Evolutionary conservation across 192 early-diverging fungal genomes (phyloP).

Genomic region (Kappamyces sp.): DNA sequence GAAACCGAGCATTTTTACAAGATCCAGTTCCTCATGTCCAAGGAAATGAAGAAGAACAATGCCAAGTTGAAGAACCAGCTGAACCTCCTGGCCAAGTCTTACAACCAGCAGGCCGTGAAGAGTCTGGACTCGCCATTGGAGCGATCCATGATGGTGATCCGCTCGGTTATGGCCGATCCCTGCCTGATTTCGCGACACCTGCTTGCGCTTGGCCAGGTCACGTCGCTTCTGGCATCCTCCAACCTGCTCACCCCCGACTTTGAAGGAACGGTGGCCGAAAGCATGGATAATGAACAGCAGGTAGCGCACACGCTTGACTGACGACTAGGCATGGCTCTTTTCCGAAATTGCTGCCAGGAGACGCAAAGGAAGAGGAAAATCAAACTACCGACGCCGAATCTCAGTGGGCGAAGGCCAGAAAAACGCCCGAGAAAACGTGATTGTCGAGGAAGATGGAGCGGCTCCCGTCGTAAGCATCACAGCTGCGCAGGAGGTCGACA

Average conservation of each 20-base stretch:
- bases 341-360: slow-evolving; percentile 39
- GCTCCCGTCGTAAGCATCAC: neutral
- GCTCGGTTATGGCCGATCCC: slow-evolving; percentile 44
- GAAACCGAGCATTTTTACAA: slow-evolving; percentile 33
- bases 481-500: neutral
- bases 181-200: slow-evolving; percentile 24
- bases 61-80: slow-evolving; percentile 44
- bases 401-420: neutral
- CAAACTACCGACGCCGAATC: neutral
- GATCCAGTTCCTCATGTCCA: slow-evolving; percentile 27
- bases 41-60: slow-evolving; percentile 33
- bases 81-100: slow-evolving; percentile 34
- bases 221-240: slow-evolving; percentile 28
- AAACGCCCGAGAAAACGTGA: too few species aligned
- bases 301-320: slow-evolving; percentile 15
- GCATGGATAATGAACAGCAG: slow-evolving; percentile 45
- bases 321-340: slow-evolving; percentile 42
- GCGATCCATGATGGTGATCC: slow-evolving; percentile 35
- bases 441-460: neutral
- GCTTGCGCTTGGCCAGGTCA: slow-evolving; percentile 28
- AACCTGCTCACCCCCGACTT: slow-evolving; percentile 48
- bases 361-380: slow-evolving; percentile 13
- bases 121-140: slow-evolving; percentile 51
- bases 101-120: slow-evolving; percentile 28
- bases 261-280: slow-evolving; percentile 27